Conservation (phyloP, 202 grass and related monocot species). For the Carex arenaria region DNA sequence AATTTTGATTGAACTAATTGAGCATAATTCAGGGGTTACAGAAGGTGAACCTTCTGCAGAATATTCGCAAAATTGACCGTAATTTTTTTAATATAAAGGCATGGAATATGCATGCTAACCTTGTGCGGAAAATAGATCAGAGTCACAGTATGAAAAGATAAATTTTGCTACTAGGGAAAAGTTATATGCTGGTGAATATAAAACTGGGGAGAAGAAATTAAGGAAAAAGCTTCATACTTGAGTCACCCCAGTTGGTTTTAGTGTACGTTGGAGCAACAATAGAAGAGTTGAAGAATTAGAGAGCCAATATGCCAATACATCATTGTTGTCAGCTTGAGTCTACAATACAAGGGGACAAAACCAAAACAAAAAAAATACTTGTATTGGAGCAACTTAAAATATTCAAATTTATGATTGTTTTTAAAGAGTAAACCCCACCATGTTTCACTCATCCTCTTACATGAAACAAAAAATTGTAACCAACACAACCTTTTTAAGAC, state of each 20-base stretch:
- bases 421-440: not conserved
- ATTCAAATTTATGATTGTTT: not conserved
- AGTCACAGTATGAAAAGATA: not conserved
- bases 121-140: not conserved
- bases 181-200: not conserved
- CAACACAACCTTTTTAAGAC: not conserved
- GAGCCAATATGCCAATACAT: constrained; percentile 93
- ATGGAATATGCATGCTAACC: not conserved
- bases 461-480: not conserved
- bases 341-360: constrained; percentile 33
- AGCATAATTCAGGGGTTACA: too few species aligned
- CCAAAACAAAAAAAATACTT: constrained; percentile 18
- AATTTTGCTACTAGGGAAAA: not conserved
- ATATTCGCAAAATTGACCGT: not conserved
- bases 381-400: constrained; percentile 14
- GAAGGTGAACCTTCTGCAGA: not conserved
- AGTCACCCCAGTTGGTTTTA: constrained; percentile 95
- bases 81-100: not conserved
- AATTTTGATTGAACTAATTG: not conserved
- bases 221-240: constrained; percentile 48
- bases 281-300: constrained; percentile 94
- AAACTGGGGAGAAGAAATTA: constrained; percentile 1
- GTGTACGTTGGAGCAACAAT: constrained; percentile 80
- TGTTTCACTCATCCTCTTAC: not conserved
- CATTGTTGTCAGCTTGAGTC: constrained; percentile 92